A percentile compares a stretch with the other conserved stretches of the same genome.
These are phyloP conservation scores for Beta corolliflora DNA, from an alignment of 179 eudicot genomes.

Conservation along the genomic window DNA sequence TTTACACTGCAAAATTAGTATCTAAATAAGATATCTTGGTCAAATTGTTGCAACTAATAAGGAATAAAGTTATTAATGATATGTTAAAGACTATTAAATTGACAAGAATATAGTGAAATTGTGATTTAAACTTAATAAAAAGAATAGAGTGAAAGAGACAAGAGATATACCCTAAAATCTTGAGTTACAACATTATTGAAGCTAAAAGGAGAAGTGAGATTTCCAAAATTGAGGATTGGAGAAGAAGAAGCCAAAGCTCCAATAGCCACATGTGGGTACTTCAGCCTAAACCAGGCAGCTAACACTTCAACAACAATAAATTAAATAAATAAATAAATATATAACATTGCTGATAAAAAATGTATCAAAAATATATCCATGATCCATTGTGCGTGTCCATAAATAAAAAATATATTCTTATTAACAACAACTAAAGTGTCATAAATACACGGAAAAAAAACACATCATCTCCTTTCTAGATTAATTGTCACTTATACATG, in stretches of 20 bases:
- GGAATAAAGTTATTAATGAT: too few species aligned
- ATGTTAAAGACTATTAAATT: too few species aligned
- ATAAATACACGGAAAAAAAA: neutral
- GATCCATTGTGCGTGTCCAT: too few species aligned
- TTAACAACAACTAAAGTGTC: neutral
- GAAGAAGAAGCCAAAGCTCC: slow-evolving; percentile 96
- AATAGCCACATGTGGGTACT: slow-evolving; percentile 83
- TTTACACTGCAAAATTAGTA: too few species aligned
- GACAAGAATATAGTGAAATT: too few species aligned
- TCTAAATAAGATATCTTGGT: too few species aligned
- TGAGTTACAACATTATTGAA: slow-evolving; percentile 68
- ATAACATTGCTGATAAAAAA: too few species aligned
- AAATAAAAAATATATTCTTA: neutral
- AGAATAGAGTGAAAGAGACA: too few species aligned
- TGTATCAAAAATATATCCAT: too few species aligned
- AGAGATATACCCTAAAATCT: slow-evolving; percentile 60
- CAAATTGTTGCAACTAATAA: too few species aligned
- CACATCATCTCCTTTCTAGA: too few species aligned
- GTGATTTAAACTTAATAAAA: neutral
- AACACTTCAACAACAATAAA: slow-evolving; percentile 56
- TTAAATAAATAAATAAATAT: neutral
- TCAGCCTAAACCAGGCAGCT: slow-evolving; percentile 92
- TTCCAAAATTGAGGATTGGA: slow-evolving; percentile 77
- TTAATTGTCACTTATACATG: too few species aligned
- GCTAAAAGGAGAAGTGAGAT: slow-evolving; percentile 64